A percentile compares a stretch with the other conserved stretches of the same genome.
phyloP scores from a whole-genome alignment of 345 rosid genomes.

The Brassica rapa region DNA sequence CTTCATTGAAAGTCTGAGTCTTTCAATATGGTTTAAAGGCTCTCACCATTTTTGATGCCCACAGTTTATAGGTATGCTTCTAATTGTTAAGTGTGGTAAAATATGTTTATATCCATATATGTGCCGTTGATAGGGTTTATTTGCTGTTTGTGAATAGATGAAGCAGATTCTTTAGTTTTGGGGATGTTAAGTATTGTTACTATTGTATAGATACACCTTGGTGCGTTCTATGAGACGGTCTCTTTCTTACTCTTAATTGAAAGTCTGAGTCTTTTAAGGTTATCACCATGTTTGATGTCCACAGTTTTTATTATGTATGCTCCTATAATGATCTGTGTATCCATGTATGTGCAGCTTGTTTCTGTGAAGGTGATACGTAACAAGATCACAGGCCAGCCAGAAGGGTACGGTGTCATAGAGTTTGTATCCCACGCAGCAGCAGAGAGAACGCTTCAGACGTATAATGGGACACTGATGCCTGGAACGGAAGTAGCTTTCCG shows the following conservation, averaged over 20 bases:
- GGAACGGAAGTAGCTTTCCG: neutral
- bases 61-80: neutral
- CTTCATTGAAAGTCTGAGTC: neutral
- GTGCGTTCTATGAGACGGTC: neutral
- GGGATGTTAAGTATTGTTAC: neutral
- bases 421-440: neutral
- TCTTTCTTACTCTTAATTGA: neutral
- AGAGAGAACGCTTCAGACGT: neutral
- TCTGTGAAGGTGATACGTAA: neutral
- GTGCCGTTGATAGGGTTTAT: conserved; percentile 10
- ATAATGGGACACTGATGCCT: neutral
- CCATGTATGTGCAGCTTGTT: neutral
- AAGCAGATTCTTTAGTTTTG: neutral
- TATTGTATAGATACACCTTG: neutral
- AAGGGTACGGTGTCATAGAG: neutral
- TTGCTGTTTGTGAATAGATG: neutral
- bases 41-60: neutral
- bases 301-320: neutral
- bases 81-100: neutral
- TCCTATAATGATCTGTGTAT: neutral
- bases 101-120: neutral
- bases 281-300: neutral
- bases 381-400: neutral
- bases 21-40: neutral
- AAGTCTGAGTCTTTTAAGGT: neutral